These are phyloP conservation scores for Lentinula novae-zelandiae DNA, from an alignment of 1,284 basidiomycete species.

Conservation along the genomic window DNA sequence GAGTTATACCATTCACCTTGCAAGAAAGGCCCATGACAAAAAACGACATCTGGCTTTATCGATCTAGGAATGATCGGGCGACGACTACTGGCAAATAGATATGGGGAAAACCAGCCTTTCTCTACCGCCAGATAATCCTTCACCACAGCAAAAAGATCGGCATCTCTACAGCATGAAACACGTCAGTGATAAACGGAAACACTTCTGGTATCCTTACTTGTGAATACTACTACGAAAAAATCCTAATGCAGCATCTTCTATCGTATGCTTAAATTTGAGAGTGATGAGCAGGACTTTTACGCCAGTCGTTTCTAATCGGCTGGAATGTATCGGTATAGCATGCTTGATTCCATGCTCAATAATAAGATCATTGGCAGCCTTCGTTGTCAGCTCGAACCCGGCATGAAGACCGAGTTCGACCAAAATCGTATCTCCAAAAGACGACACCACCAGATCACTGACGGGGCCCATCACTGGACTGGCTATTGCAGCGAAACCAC, in stretches of 20 bases:
- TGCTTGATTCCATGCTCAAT: constrained; percentile 46
- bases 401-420: constrained; percentile 52
- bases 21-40: constrained; percentile 64
- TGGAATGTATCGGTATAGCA: constrained; percentile 48
- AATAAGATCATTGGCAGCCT: constrained; percentile 52
- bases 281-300: constrained; percentile 58
- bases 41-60: constrained; percentile 64
- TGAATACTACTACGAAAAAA: constrained; percentile 61
- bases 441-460: constrained; percentile 45
- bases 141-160: constrained; percentile 54
- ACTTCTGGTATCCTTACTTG: constrained; percentile 30
- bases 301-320: constrained; percentile 51
- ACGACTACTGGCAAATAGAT: constrained; percentile 58
- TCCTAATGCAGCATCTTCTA: constrained; percentile 55
- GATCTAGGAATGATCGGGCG: constrained; percentile 56
- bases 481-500: constrained; percentile 54
- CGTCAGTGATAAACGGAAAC: not conserved
- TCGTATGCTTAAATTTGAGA: constrained; percentile 55
- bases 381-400: constrained; percentile 48
- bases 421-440: constrained; percentile 51
- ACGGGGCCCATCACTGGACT: constrained; percentile 54
- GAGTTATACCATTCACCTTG: constrained; percentile 30
- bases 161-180: constrained; percentile 33
- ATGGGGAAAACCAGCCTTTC: constrained; percentile 68
- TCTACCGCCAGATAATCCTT: constrained; percentile 60